Evolutionary conservation across 2,329 filamentous ascomycete species (phyloP), one percentile per base, ranked within the genome.

Genomic region (Apiospora marii): DNA sequence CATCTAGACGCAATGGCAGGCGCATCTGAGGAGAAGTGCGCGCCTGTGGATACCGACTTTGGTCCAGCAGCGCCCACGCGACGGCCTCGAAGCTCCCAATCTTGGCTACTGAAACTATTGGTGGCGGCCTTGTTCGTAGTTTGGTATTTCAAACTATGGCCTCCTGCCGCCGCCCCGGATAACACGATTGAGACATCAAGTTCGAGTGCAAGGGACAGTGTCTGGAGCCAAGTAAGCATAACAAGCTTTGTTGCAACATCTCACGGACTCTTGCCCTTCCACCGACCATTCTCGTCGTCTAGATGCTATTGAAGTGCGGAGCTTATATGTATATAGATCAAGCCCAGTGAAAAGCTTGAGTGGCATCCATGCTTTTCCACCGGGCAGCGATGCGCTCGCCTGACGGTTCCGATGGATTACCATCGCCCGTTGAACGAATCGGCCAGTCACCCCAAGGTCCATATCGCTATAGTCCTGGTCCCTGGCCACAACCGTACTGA

Each of bases 321-420:
- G n/a, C 27, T 19, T 8, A 16, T 30, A 44, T 34, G n/a, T n/a
- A 43, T 22, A 3, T 74, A 85, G 83, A 86, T 87, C 70, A 77
- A 77, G 8, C 83, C 85, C n/a, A 85, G 82, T 73, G 78, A 83
- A 74, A 82, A 85, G 70, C 81, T 87, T 5, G 75, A 77, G 73
- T 87, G 85, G 84, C 81, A 84, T 68, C 81, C 82, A 68, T 87
- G 85, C 70, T 70, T 71, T 2, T 74, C 73, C 41, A 80, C 61
- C 22, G 43, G 44, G 12, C 44, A 48, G 53, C 24, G 80, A 72
- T 87, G 85, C 76, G 83, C 85, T 61, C 81, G 85, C 30, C 80
- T 87, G 13, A 85, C 84, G 10, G 83, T 87, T 4, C 83, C 85
- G 13, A 85, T 87, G 82, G 85, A 86, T 75, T 86, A 86, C 73